Evolutionary conservation across 1,284 basidiomycete genomes (phyloP), one percentile per base, ranked within the genome.

Genomic region (Sporisorium iseilematis-ciliati): DNA sequence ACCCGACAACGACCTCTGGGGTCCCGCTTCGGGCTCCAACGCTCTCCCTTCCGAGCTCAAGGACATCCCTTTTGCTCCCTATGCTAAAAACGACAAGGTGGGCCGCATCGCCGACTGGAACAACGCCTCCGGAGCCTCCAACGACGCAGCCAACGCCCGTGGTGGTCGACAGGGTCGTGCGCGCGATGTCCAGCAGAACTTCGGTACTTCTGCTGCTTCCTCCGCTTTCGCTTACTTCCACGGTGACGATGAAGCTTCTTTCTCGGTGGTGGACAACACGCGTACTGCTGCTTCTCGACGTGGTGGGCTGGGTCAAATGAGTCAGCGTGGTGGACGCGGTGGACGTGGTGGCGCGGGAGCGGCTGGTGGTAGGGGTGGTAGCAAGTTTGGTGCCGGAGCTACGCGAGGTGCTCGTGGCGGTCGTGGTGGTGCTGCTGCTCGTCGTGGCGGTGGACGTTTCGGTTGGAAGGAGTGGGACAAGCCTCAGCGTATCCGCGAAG

Each of bases 221-320:
- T 95, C 91, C 82, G 94, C 94, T n/a, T 98, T 98, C 85, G 93
- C 94, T 29, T 97, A 97, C 87, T 95, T 96, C 88, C 95, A 98
- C 87, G 95, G 93, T 75, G 96, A 99, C 86, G 96, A 99, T 85
- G 97, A 99, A 87, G 93, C 94, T 29, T 93, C 91, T 65, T 99
- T 99, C 90, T 96, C 93, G 48, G 89, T 99, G 55, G 97, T 99
- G 60, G 95, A 98, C 86, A 95, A 91, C 86, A 93, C 85, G 38
- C 68, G 75, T 20, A 68, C 71, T 18, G 63, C 68, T 26, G 62
- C 75, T 42, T 65, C 72, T 23, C 71, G 79, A 31, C 81, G 81
- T 56, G 74, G 85, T 50, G 86, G 87, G 54, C 79, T 85, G 8
- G 90, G 89, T 68, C 68, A 77, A 75, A 88, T 58, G 87, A 57